These are phyloP conservation scores for Blastomyces emzantsi DNA, from an alignment of 2,329 filamentous ascomycete species.

Conservation along the genomic window DNA sequence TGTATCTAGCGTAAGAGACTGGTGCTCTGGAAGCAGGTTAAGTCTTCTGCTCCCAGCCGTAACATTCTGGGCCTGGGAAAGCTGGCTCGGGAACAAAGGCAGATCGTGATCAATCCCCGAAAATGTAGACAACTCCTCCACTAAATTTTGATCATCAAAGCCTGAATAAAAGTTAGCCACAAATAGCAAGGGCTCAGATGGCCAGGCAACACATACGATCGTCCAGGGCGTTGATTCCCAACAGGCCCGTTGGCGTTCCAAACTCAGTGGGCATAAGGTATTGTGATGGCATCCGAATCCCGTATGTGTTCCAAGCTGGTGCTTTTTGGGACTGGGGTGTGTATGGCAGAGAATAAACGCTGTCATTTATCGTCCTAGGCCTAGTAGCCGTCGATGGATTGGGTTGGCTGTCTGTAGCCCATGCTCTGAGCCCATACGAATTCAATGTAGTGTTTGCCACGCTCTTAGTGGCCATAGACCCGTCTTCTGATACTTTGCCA, in stretches of 20 bases:
- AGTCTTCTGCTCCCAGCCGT: constrained; percentile 8
- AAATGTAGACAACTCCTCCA: constrained; percentile 3
- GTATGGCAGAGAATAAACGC: constrained; percentile 7
- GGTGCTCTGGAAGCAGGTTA: constrained; percentile 10
- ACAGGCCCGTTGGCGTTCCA: constrained; percentile 9
- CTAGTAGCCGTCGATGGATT: not conserved
- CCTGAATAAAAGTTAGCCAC: constrained; percentile 1
- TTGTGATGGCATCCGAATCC: constrained; percentile 10
- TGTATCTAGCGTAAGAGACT: constrained; percentile 15
- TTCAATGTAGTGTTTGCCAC: not conserved
- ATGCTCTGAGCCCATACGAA: not conserved
- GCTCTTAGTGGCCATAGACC: not conserved
- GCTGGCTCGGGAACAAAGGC: not conserved
- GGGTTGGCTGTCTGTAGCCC: not conserved
- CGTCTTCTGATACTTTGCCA: not conserved
- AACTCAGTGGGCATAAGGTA: constrained; percentile 9
- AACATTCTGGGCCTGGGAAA: constrained; percentile 2
- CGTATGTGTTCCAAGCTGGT: constrained; percentile 9
- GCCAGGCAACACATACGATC: constrained; percentile 8
- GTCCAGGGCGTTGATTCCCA: constrained; percentile 1
- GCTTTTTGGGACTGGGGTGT: constrained; percentile 8
- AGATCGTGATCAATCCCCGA: not conserved
- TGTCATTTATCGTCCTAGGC: not conserved
- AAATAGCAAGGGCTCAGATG: not conserved
- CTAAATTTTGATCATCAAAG: constrained; percentile 6